Conservation (phyloP, 306 rosid species). For the Cicer arietinum region DNA sequence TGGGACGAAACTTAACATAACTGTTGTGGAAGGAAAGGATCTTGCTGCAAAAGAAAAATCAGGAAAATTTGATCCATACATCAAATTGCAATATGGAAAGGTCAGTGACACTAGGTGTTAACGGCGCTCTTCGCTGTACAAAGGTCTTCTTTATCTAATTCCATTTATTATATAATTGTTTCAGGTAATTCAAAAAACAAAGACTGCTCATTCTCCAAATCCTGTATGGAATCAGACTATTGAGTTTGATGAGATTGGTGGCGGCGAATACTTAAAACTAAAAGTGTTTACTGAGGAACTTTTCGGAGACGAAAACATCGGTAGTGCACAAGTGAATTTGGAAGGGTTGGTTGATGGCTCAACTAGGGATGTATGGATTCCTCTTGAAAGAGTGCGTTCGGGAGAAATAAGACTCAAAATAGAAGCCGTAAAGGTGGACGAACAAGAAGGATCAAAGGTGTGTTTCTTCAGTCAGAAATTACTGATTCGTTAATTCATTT, state of each 20-base stretch:
- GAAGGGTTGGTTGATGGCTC: conserved; percentile 83
- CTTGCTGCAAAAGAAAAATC: conserved; percentile 69
- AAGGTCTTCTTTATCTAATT: conserved; percentile 33
- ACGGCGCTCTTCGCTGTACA: not conserved
- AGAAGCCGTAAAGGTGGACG: conserved; percentile 73
- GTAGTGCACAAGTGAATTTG: conserved; percentile 90
- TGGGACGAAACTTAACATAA: conserved; percentile 81
- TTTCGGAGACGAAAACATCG: conserved; percentile 83
- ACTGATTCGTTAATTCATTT: conserved; percentile 35
- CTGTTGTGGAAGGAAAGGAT: conserved; percentile 82
- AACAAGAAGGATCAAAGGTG: conserved; percentile 82
- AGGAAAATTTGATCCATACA: conserved; percentile 73
- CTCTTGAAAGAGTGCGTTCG: conserved; percentile 88
- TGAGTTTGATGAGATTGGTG: conserved; percentile 88
- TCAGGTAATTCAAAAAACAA: conserved; percentile 75
- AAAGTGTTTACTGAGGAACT: conserved; percentile 72
- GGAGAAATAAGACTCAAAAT: conserved; percentile 92
- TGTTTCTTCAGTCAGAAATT: conserved; percentile 40
- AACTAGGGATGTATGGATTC: conserved; percentile 85
- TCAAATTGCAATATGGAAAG: conserved; percentile 92
- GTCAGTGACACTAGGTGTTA: conserved; percentile 48
- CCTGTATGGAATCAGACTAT: conserved; percentile 79
- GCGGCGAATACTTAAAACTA: conserved; percentile 80
- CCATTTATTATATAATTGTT: no score
- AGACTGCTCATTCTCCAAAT: conserved; percentile 55